Conservation (phyloP, 805 yeast species). For the Kazachstania taianensis region DNA sequence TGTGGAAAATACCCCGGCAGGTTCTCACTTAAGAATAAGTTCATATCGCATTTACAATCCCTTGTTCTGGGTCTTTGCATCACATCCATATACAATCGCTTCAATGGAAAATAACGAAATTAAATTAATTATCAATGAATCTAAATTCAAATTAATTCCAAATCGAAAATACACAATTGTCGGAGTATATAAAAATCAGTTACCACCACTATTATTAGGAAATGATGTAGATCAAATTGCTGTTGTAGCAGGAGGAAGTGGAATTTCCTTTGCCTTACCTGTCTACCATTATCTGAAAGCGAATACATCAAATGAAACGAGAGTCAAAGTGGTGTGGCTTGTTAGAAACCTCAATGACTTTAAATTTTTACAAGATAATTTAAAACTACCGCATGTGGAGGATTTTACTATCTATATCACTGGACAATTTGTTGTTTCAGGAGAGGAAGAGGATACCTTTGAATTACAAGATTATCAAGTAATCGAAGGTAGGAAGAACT, state of each 20-base stretch:
- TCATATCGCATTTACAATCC: slow-evolving; percentile 28
- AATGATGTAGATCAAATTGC: slow-evolving; percentile 42
- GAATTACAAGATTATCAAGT: slow-evolving; percentile 1
- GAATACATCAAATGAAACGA: slow-evolving; percentile 5
- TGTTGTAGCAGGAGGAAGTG: slow-evolving; percentile 60
- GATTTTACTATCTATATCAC: no score
- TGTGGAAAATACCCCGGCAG: slow-evolving; percentile 34
- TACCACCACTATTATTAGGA: slow-evolving; percentile 26
- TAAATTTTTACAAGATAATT: slow-evolving; percentile 1
- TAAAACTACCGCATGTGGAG: no score
- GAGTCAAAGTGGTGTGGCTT: slow-evolving; percentile 45
- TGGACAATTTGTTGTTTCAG: no score
- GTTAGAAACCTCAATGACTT: slow-evolving; percentile 29
- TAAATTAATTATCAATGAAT: slow-evolving; percentile 37
- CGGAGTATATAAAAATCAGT: slow-evolving; percentile 27
- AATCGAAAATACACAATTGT: slow-evolving; percentile 27
- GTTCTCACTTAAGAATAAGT: slow-evolving; percentile 48
- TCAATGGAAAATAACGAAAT: slow-evolving; percentile 34
- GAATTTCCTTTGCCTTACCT: slow-evolving; percentile 55
- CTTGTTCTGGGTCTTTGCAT: slow-evolving; percentile 41
- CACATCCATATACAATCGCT: slow-evolving; percentile 61
- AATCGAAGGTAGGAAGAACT: slow-evolving; percentile 14
- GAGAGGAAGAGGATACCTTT: slow-evolving; percentile 7
- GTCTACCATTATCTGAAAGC: slow-evolving; percentile 31
- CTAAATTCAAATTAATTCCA: slow-evolving; percentile 29